Percentiles rank a stretch among this genome's conserved stretches.
These are phyloP conservation scores for Cercospora janseana DNA, from an alignment of 2,329 filamentous ascomycete genomes.

Conservation along the genomic window DNA sequence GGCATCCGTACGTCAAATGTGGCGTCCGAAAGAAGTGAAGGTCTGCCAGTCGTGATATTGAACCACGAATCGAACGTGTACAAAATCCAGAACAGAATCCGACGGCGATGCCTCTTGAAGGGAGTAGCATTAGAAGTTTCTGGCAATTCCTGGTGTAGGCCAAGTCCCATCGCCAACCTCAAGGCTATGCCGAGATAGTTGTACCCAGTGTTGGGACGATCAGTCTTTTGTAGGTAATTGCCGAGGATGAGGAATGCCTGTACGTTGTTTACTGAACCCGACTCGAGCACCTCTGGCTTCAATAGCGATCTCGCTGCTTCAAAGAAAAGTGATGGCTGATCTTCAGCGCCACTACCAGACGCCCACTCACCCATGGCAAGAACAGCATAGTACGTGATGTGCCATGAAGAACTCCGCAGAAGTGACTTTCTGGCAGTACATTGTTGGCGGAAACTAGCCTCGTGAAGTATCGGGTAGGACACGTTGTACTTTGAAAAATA, in stretches of 20 bases:
- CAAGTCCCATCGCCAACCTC: constrained; percentile 52
- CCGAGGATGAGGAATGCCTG: constrained; percentile 31
- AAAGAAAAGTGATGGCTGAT: constrained; percentile 15
- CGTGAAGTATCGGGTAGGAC: constrained; percentile 23
- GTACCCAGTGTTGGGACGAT: constrained; percentile 53
- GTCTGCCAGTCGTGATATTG: constrained; percentile 35
- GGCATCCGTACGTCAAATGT: constrained; percentile 19
- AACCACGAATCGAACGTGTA: constrained; percentile 38
- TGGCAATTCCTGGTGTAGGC: constrained; percentile 50
- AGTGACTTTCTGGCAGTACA: not conserved
- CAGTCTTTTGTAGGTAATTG: constrained; percentile 53
- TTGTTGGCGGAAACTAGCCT: constrained; percentile 15
- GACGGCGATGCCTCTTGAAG: constrained; percentile 15
- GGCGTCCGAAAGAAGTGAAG: constrained; percentile 26
- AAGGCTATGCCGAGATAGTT: constrained; percentile 54
- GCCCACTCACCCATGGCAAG: constrained; percentile 22
- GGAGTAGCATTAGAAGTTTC: not conserved
- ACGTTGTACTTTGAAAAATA: constrained; percentile 23
- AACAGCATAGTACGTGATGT: constrained; percentile 21
- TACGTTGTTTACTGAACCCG: constrained; percentile 18
- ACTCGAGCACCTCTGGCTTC: not conserved
- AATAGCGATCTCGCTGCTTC: constrained; percentile 13
- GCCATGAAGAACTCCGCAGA: constrained; percentile 12
- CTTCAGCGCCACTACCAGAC: constrained; percentile 8
- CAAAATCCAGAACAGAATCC: constrained; percentile 30